phyloP scores from a whole-genome alignment of 192 early-diverging fungal species.

The Powellomyces hirtus region DNA sequence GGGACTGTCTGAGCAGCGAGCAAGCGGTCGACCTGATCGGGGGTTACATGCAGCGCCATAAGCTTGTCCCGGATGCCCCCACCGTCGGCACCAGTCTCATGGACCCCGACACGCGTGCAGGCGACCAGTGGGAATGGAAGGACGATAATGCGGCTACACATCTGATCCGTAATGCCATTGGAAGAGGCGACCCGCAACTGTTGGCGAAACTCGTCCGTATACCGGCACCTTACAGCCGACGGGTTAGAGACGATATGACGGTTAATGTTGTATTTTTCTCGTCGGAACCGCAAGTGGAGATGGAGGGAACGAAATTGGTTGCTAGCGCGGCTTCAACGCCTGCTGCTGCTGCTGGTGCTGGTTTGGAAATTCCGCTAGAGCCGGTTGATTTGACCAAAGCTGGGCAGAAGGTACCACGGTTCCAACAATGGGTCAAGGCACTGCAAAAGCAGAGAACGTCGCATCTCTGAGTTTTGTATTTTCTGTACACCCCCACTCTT shows the following conservation, averaged over 20 bases:
- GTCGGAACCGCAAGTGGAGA: background rate
- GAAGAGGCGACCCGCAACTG: slow-evolving; percentile 26
- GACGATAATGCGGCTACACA: slow-evolving; percentile 47
- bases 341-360: slow-evolving; percentile 6
- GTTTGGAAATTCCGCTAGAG: background rate
- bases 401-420: slow-evolving; percentile 23
- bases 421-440: slow-evolving; percentile 22
- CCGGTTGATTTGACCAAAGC: slow-evolving; percentile 30
- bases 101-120: slow-evolving; percentile 8
- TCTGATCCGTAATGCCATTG: slow-evolving; percentile 48
- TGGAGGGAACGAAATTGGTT: background rate
- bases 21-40: slow-evolving; percentile 35
- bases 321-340: background rate
- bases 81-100: background rate
- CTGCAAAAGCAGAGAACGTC: background rate
- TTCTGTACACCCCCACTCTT: too few relatives aligned
- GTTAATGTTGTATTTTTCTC: slow-evolving; percentile 47
- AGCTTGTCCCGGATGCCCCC: slow-evolving; percentile 20
- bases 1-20: slow-evolving; percentile 38
- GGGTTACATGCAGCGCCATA: slow-evolving; percentile 30
- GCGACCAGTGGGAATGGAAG: slow-evolving; percentile 14
- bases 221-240: slow-evolving; percentile 40
- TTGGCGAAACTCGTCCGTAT: slow-evolving; percentile 37
- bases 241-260: slow-evolving; percentile 54
- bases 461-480: background rate